Conservation (phyloP, 1,284 basidiomycete species). For the Papiliotrema fonsecae region DNA sequence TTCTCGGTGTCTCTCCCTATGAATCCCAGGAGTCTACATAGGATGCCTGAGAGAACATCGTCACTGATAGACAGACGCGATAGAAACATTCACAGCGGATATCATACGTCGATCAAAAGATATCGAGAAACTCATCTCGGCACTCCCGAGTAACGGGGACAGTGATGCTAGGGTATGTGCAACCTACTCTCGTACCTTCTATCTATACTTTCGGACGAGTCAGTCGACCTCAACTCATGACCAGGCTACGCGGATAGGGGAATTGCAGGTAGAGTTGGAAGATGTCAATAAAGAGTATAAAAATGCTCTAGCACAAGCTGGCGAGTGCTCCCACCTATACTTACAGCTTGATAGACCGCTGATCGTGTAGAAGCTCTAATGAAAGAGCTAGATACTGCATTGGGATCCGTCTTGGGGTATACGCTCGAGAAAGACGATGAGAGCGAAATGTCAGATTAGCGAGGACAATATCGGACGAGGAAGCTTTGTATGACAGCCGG, state of each 20-base stretch:
- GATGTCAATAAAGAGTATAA: conserved; percentile 41
- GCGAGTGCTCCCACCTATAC: conserved; percentile 14
- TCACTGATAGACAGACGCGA: conserved; percentile 31
- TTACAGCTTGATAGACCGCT: background rate
- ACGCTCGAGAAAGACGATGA: too few relatives aligned
- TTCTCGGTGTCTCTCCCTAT: too few relatives aligned
- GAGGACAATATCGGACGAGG: too few relatives aligned
- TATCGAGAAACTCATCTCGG: conserved; percentile 38
- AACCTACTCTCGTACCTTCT: background rate
- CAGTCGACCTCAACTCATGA: too few relatives aligned
- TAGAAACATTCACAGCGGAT: conserved; percentile 42
- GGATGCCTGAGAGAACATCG: too few relatives aligned
- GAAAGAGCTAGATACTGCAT: conserved; percentile 30
- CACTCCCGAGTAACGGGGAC: conserved; percentile 40
- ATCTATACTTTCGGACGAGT: background rate
- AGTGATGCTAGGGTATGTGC: conserved; percentile 31
- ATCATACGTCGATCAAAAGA: conserved; percentile 43
- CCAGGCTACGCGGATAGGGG: conserved; percentile 30
- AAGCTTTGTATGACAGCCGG: too few relatives aligned
- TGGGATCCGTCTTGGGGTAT: conserved; percentile 31
- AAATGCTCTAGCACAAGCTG: conserved; percentile 36
- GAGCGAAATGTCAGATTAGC: too few relatives aligned
- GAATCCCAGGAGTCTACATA: too few relatives aligned
- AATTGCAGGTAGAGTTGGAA: conserved; percentile 40
- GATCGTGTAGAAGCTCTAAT: conserved; percentile 30